Percentiles rank a stretch among this genome's conserved stretches.
phyloP scores from a whole-genome alignment of 208 protist species.

The Trypanosoma rangeli region DNA sequence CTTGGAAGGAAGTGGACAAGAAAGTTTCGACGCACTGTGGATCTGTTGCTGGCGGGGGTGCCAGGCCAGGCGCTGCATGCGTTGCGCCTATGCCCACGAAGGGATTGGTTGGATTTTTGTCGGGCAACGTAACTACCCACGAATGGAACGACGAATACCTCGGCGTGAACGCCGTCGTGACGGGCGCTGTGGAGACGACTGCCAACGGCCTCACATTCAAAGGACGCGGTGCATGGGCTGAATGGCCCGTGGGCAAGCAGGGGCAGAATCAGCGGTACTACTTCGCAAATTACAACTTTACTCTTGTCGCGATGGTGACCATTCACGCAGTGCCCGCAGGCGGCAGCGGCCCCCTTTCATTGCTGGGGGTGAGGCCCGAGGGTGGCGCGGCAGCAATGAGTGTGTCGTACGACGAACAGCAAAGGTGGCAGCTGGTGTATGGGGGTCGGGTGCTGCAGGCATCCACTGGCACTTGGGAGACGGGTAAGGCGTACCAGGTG shows the following conservation, averaged over 20 bases:
- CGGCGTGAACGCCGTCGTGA: constrained; percentile 12
- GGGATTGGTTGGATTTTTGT: constrained; percentile 21
- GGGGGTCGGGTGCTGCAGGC: neutral
- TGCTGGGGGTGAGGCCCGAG: constrained; percentile 17
- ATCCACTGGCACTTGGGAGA: neutral
- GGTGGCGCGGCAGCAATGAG: neutral
- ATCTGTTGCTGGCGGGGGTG: neutral
- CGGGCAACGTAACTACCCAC: neutral
- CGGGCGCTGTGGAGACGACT: neutral
- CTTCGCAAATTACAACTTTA: constrained; percentile 23
- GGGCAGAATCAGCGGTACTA: constrained; percentile 25
- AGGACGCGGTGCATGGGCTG: constrained; percentile 7
- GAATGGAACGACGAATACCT: constrained; percentile 17
- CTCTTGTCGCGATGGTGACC: constrained; percentile 20
- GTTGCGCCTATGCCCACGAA: neutral
- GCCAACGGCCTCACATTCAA: constrained; percentile 3
- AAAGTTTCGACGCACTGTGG: neutral
- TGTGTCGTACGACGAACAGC: neutral
- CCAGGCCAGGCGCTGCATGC: neutral
- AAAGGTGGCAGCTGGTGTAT: neutral
- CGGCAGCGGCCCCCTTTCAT: neutral
- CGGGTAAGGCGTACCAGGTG: constrained; percentile 5
- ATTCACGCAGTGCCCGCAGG: neutral
- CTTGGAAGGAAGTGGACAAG: constrained; percentile 12
- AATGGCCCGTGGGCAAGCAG: constrained; percentile 25